Evolutionary conservation across 2,329 filamentous ascomycete genomes (phyloP).

Genomic region (Colletotrichum sp.): DNA sequence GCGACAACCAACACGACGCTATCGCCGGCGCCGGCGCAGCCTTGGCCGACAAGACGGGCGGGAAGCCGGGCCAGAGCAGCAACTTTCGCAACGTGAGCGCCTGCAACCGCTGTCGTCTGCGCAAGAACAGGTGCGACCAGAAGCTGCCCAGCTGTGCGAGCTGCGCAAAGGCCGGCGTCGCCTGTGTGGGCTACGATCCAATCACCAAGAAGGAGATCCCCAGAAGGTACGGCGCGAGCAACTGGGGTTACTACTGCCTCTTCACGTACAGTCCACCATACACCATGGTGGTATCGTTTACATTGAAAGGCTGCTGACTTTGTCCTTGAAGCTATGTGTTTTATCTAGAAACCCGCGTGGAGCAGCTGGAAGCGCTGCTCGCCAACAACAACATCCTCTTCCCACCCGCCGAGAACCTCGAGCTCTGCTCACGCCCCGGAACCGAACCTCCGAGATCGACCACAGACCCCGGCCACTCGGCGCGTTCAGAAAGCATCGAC

Average conservation of each 20-base stretch:
- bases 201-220: slow-evolving; percentile 97
- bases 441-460: slow-evolving; percentile 38
- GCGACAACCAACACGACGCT: slow-evolving; percentile 28
- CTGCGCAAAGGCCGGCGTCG: slow-evolving; percentile 90
- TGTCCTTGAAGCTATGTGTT: slow-evolving; percentile 77
- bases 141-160: slow-evolving; percentile 87
- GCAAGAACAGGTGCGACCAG: slow-evolving; percentile 97
- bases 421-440: slow-evolving; percentile 60
- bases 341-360: slow-evolving; percentile 87
- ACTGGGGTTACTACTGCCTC: background rate
- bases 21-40: slow-evolving; percentile 28
- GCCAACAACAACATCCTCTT: slow-evolving; percentile 72
- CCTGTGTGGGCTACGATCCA: slow-evolving; percentile 94
- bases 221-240: slow-evolving; percentile 67
- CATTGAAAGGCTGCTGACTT: background rate
- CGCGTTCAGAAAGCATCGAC: slow-evolving; percentile 36
- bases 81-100: slow-evolving; percentile 89
- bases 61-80: slow-evolving; percentile 62
- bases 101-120: slow-evolving; percentile 88
- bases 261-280: background rate
- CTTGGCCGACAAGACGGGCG: slow-evolving; percentile 28
- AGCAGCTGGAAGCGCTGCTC: slow-evolving; percentile 81
- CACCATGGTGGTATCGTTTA: slow-evolving; percentile 40
- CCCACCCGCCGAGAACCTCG: slow-evolving; percentile 73
- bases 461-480: slow-evolving; percentile 36